A percentile compares a stretch with the other conserved stretches of the same genome.
Evolutionary conservation across 1,284 basidiomycete species (phyloP).

Genomic region (Ustilago shanxiensis): DNA sequence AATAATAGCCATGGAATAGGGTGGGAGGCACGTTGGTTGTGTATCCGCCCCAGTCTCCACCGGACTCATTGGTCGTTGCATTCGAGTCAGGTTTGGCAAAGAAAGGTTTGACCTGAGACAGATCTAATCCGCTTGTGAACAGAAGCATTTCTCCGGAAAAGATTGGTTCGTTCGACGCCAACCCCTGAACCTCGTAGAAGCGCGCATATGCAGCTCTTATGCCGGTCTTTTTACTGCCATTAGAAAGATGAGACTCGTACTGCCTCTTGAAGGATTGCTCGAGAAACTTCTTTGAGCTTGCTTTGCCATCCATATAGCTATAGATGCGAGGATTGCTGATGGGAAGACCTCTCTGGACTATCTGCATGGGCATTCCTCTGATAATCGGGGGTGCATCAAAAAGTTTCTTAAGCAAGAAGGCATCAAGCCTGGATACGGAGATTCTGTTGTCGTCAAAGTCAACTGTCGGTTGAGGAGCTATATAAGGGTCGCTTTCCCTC

Average conservation of each 20-base stretch:
- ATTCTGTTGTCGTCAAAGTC: background rate
- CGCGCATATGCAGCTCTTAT: background rate
- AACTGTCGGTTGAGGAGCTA: no score
- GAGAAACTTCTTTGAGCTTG: background rate
- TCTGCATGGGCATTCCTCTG: background rate
- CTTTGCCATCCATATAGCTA: background rate
- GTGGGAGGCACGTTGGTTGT: no score
- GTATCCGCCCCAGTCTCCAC: no score
- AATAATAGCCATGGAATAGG: no score
- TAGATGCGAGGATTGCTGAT: background rate
- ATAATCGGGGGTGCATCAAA: background rate
- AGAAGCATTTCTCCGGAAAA: no score
- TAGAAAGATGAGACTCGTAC: background rate
- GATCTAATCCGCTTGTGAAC: no score
- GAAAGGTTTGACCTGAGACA: no score
- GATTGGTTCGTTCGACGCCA: no score
- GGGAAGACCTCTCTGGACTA: background rate
- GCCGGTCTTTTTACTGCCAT: background rate
- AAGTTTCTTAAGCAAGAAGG: background rate
- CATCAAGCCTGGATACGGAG: background rate
- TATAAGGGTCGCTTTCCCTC: no score
- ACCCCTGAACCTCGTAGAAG: no score
- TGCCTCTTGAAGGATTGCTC: background rate
- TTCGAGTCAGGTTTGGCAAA: no score
- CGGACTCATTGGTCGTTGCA: no score